Evolutionary conservation across 768 basidiomycete species (phyloP), one percentile per base, ranked within the genome.

Genomic region (Lentinus brumalis): DNA sequence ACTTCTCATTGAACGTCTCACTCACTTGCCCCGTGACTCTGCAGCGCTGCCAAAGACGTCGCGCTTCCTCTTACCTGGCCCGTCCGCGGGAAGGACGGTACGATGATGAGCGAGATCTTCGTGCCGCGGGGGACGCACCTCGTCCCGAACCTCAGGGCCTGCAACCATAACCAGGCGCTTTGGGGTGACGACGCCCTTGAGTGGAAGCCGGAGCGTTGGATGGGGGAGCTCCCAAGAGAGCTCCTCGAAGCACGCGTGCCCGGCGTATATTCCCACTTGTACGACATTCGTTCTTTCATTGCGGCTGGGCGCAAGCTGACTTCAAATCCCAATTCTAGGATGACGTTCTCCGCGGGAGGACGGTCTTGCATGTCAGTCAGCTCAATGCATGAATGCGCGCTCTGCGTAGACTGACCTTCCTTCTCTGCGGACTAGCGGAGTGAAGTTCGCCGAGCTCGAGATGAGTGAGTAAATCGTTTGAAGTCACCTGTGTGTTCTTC

Each of bases 151-250:
- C 70, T 81, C 31, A 61, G 67, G 39, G 70, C 67, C 40, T 69
- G 82, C 26, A 82, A 83, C 62, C 60, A 69, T 8, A 75, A 77
- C 5, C 69, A 72, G 31, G 70, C 65, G 1, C 64, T 79, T 12
- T 83, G 81, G 77, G 83, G 83, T 1, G 54, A 70, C 2, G 75
- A 78, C 32, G 77, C 79, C 4, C 71, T 67, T 18, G 69, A 73
- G 41, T 82, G 81, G 60, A 70, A 70, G 9, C 81, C 80, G 0
- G 71, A 74, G 32, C 73, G 80, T 2, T 82, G 81, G 80, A 56
- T 78, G 10, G 61, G 62, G 16, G 47, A 54, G 10, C 54, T 56
- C 11, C 60, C 60, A 4, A 29, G 12, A 12, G 18, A 10, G 39
- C 35, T 61, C 39, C n/a, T 18, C 10, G 60, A 51, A 11, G 60